Evolutionary conservation across 2,329 filamentous ascomycete genomes (phyloP).

Genomic region (Parasarocladium wereldwijsianum): DNA sequence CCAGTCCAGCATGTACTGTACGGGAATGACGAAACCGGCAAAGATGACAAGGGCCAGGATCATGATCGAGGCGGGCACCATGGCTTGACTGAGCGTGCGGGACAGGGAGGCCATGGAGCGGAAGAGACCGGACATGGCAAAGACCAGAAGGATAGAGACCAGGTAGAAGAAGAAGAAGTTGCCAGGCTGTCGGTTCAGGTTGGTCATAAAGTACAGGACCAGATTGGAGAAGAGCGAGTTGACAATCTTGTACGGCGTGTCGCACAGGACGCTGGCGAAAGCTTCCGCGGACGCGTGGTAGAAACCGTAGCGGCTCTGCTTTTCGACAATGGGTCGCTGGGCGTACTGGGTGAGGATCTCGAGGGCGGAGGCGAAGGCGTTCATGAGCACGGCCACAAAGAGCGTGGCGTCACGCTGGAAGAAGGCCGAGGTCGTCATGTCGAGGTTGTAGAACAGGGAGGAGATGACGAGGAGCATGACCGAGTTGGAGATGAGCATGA

Average conservation of each 20-base stretch:
- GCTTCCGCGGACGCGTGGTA: constrained; percentile 21
- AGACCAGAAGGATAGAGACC: constrained; percentile 33
- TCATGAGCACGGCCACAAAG: constrained; percentile 29
- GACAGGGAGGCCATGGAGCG: constrained; percentile 29
- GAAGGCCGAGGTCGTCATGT: constrained; percentile 25
- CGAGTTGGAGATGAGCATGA: constrained; percentile 28
- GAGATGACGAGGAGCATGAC: constrained; percentile 34
- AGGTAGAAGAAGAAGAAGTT: constrained; percentile 31
- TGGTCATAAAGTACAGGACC: constrained; percentile 28
- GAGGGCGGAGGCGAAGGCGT: constrained; percentile 21
- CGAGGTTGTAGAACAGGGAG: constrained; percentile 33
- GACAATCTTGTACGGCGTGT: constrained; percentile 26
- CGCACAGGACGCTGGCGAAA: constrained; percentile 20
- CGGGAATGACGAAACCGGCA: constrained; percentile 32
- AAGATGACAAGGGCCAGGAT: constrained; percentile 14
- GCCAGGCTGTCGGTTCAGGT: constrained; percentile 22
- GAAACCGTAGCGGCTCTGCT: constrained; percentile 22
- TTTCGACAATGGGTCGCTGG: constrained; percentile 18
- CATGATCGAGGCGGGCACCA: constrained; percentile 23
- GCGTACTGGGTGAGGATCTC: constrained; percentile 13
- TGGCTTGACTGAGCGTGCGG: constrained; percentile 36
- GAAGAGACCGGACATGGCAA: constrained; percentile 54
- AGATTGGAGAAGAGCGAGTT: constrained; percentile 22
- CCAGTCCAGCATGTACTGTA: constrained; percentile 42
- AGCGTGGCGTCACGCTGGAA: constrained; percentile 29